phyloP scores from a whole-genome alignment of 2,329 filamentous ascomycete genomes.

The Sclerotinia sclerotiorum region DNA sequence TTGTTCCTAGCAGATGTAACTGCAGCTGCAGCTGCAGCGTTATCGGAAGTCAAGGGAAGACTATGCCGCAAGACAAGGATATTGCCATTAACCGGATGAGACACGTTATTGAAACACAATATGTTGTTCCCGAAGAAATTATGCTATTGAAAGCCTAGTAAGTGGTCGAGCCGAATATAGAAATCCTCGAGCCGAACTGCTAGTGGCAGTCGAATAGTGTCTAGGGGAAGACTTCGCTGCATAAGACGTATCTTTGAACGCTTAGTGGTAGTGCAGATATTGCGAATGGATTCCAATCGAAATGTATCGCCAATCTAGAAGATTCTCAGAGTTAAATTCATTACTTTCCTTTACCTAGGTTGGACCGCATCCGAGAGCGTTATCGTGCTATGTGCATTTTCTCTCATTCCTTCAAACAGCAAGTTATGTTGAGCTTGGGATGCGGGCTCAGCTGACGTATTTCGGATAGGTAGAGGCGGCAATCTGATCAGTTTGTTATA shows the following conservation, averaged over 20 bases:
- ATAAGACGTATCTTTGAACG: background rate
- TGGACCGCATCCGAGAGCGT: slow-evolving; percentile 51
- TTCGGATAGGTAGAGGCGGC: slow-evolving; percentile 54
- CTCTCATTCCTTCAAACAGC: slow-evolving; percentile 59
- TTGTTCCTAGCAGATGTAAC: background rate
- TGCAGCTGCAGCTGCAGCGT: background rate
- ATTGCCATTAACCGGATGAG: background rate
- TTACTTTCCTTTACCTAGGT: slow-evolving; percentile 59
- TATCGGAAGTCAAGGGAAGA: background rate
- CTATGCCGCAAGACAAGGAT: background rate
- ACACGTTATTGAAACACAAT: background rate
- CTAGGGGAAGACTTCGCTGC: background rate
- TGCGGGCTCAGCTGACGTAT: slow-evolving; percentile 45
- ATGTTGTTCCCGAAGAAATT: background rate
- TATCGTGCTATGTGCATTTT: slow-evolving; percentile 53
- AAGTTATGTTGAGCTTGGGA: slow-evolving; percentile 51
- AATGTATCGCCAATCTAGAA: background rate
- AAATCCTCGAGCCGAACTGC: too few species aligned
- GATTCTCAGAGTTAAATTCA: background rate
- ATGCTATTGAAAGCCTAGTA: background rate
- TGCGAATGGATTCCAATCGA: background rate
- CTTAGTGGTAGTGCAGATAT: background rate
- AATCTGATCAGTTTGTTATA: slow-evolving; percentile 52
- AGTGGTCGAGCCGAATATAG: background rate
- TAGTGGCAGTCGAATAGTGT: background rate